Evolutionary conservation across 768 basidiomycete species (phyloP).

Genomic region (Nidularia pulvinata): DNA sequence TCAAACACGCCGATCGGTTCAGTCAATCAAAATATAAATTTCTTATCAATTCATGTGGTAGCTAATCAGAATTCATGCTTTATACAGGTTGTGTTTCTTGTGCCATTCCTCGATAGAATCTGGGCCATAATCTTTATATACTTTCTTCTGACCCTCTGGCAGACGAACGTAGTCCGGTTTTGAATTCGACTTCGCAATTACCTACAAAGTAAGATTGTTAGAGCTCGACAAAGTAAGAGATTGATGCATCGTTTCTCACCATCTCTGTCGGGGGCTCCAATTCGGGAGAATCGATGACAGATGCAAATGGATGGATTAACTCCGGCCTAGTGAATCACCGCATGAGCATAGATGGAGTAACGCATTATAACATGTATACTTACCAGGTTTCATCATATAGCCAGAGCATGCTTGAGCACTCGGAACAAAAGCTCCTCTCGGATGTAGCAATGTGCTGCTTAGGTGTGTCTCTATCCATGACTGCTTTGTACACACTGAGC

Average conservation of each 20-base stretch:
- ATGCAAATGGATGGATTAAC: slow-evolving; percentile 66
- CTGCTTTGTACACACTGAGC: slow-evolving; percentile 59
- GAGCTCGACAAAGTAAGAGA: no score
- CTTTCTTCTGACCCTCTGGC: no score
- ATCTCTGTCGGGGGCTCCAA: slow-evolving; percentile 48
- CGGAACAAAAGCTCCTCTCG: slow-evolving; percentile 63
- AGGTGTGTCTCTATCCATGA: slow-evolving; percentile 54
- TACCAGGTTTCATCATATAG: slow-evolving; percentile 57
- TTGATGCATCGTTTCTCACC: slow-evolving; percentile 22
- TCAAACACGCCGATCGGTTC: no score
- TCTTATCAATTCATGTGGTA: no score
- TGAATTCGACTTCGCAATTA: no score
- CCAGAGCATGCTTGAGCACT: slow-evolving; percentile 71
- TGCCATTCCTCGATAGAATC: no score
- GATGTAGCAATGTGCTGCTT: slow-evolving; percentile 47
- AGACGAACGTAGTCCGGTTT: no score
- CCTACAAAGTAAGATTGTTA: no score
- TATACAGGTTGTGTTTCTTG: no score
- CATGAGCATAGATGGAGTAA: neutral
- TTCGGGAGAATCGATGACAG: slow-evolving; percentile 62
- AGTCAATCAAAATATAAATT: no score
- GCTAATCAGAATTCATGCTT: no score
- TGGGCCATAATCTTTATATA: no score
- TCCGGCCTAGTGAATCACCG: slow-evolving; percentile 46
- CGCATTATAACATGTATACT: slow-evolving; percentile 5